These are phyloP conservation scores for Fonsecaea monophora DNA, from an alignment of 2,329 filamentous ascomycete genomes.

Conservation along the genomic window DNA sequence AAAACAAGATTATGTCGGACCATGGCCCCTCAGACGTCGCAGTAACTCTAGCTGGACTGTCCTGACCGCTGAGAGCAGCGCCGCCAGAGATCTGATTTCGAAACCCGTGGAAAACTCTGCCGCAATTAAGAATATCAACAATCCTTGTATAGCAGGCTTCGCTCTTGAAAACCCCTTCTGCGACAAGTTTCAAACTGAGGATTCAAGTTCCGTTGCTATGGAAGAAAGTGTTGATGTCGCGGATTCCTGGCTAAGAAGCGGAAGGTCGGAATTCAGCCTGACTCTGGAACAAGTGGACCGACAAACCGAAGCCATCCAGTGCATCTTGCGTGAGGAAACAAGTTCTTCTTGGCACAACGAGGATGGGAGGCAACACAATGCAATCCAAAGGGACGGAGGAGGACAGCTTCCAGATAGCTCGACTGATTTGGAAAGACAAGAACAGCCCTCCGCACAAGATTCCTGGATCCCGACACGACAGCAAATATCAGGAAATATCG, in stretches of 20 bases:
- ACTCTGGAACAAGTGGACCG: conserved; percentile 15
- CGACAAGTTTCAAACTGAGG: not conserved
- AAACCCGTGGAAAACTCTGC: not conserved
- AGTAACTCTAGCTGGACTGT: conserved; percentile 1
- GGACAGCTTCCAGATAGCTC: not conserved
- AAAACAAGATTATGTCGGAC: conserved; percentile 6
- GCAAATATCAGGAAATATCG: not conserved
- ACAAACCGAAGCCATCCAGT: conserved; percentile 1
- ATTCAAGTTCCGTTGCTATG: conserved; percentile 3
- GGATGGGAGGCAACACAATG: not conserved
- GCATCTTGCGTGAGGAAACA: conserved; percentile 1
- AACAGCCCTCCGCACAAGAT: not conserved
- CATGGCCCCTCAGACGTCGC: conserved; percentile 12
- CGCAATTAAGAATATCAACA: not conserved
- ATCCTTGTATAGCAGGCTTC: not conserved
- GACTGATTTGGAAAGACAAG: not conserved
- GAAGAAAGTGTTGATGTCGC: not conserved
- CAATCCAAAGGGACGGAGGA: not conserved
- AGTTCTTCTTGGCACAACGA: not conserved
- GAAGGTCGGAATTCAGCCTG: not conserved
- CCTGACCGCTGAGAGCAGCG: not conserved
- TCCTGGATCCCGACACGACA: not conserved
- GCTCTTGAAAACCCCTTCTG: not conserved
- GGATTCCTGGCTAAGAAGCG: not conserved
- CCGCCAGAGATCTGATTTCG: not conserved